Conservation (phyloP, 2,329 filamentous ascomycete genomes). For the Trichocomaceae sp. region DNA sequence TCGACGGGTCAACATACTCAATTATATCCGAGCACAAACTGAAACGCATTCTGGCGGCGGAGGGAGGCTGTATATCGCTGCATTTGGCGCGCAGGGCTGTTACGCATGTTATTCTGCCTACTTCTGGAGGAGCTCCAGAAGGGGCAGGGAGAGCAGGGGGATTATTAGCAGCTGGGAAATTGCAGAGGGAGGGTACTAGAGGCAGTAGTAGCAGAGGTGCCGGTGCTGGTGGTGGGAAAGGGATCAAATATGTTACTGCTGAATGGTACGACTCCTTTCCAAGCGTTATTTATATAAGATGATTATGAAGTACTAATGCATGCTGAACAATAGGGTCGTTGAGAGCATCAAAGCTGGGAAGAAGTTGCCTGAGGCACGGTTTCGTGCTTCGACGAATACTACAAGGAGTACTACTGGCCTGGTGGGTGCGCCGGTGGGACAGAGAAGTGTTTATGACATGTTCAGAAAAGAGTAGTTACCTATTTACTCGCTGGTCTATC, state of each 20-base stretch:
- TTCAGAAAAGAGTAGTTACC: conserved; percentile 23
- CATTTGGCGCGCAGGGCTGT: conserved; percentile 66
- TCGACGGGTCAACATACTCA: conserved; percentile 82
- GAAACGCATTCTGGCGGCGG: conserved; percentile 66
- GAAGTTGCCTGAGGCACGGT: conserved; percentile 67
- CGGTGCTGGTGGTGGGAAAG: conserved; percentile 49
- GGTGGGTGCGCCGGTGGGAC: conserved; percentile 48
- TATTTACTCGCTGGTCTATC: no score
- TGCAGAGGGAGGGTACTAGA: conserved; percentile 66
- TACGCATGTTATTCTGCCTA: conserved; percentile 74
- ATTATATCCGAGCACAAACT: conserved; percentile 78
- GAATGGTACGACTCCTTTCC: conserved; percentile 58
- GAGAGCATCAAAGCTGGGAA: conserved; percentile 72
- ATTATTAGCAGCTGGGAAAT: conserved; percentile 70
- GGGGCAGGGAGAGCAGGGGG: conserved; percentile 64
- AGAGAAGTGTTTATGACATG: conserved; percentile 58
- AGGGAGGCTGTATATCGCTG: conserved; percentile 67
- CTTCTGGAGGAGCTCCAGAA: conserved; percentile 58
- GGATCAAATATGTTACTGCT: conserved; percentile 70
- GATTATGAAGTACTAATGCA: not conserved
- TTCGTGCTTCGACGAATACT: conserved; percentile 43
- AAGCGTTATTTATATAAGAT: not conserved
- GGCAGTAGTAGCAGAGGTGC: conserved; percentile 33
- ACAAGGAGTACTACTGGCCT: not conserved
- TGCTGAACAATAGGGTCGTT: conserved; percentile 54